Evolutionary conservation across 495 filamentous ascomycete genomes (phyloP).

Genomic region (Podospora tetraspora): DNA sequence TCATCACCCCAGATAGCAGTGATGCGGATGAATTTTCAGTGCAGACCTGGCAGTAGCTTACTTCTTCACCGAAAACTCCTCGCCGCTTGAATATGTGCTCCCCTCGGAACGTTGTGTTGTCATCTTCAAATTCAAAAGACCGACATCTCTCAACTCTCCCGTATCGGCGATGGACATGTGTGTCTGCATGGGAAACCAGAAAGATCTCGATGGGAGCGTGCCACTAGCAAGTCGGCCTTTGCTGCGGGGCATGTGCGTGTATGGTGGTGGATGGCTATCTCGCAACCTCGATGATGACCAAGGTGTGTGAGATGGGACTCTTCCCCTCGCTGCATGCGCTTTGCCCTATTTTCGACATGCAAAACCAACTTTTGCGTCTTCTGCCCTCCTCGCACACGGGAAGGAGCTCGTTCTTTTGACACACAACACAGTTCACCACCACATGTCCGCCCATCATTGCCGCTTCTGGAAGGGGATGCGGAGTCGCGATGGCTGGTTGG

Average conservation of each 20-base stretch:
- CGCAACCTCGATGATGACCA: too few species aligned
- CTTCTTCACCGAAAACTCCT: too few species aligned
- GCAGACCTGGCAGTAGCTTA: too few species aligned
- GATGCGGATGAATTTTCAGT: too few species aligned
- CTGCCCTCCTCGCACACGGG: too few species aligned
- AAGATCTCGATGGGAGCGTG: neutral
- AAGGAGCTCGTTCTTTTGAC: neutral
- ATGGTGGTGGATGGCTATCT: too few species aligned
- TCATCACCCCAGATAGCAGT: too few species aligned
- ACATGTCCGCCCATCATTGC: neutral
- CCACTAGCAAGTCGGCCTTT: neutral
- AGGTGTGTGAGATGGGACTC: neutral
- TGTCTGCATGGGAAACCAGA: neutral
- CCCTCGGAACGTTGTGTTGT: too few species aligned
- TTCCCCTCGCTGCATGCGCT: neutral
- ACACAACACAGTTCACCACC: neutral
- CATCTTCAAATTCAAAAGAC: too few species aligned
- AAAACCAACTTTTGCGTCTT: neutral
- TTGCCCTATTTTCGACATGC: neutral
- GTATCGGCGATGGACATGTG: too few species aligned
- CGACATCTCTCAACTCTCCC: too few species aligned
- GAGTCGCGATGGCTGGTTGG: neutral
- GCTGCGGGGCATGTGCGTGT: neutral
- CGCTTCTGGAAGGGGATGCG: neutral
- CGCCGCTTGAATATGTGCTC: too few species aligned